Base-by-base conservation (phyloP, 2,329 filamentous ascomycete genomes). In the Rhynchosporium graminicola region DNA sequence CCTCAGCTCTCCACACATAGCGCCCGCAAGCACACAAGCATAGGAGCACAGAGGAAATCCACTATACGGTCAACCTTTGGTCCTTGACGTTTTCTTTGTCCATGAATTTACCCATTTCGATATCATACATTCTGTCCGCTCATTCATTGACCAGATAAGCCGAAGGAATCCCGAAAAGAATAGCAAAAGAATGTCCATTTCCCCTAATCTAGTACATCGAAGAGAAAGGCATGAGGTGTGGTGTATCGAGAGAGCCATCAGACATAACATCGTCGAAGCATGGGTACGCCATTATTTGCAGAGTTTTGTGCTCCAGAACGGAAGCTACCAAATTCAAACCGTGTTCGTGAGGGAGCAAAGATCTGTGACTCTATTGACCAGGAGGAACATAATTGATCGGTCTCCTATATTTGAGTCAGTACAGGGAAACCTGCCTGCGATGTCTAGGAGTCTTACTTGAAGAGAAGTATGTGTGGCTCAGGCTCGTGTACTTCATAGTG, bases 401-500 rank as follows among this genome's bases (percentile, higher is more conserved):
- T 65, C 74, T 68, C 71, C 73, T 75, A 56, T 43, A 46, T 42
- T 47, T 10, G 13, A 40, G 57, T 71, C 45, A 70, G 66, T 50
- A 57, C 38, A 52, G 28, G 38, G 43, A 20, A 29, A 28, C 8
- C n/a, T 43, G 29, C 28, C 8, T n/a, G 7, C 12, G 7, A 10
- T 33, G 28, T 20, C 10, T 33, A 31, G 29, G 42, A 28, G 33
- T 26, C 90, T 77, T 80, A 97, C 94, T 99, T 99, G 85, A 99
- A 99, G 38, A 99, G 85, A 60, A 99, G 84, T 73, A 99, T 99
- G 77, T 99, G 95, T 68, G 95, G 95, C 80, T 99, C 95, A 48
- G 95, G 95, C 77, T 98, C 95, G 77, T 99, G 95, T 60, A 99
- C 95, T 78, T 99, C 95, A 76, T 99, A 99, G 77, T 99, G 95